These are phyloP conservation scores for Chalaropsis ovoidea DNA, from an alignment of 2,329 filamentous ascomycete species.

Conservation along the genomic window DNA sequence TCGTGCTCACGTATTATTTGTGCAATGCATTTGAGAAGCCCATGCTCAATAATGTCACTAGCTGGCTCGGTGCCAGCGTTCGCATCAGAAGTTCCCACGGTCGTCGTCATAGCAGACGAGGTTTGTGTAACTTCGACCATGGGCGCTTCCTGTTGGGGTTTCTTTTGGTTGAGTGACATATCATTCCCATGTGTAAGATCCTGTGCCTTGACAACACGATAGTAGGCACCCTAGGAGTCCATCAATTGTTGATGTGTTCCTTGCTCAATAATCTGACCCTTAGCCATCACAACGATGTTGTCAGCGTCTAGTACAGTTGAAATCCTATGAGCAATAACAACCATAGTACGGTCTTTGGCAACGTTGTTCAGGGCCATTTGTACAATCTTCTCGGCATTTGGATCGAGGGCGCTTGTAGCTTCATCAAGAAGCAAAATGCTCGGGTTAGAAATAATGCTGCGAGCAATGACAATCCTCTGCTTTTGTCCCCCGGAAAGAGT, in stretches of 20 bases:
- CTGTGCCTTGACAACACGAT: constrained; percentile 40
- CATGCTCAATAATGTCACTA: neutral
- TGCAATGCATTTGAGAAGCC: constrained; percentile 12
- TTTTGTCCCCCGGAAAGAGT: constrained; percentile 58
- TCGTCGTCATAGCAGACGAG: neutral
- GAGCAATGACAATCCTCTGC: constrained; percentile 56
- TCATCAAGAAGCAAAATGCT: constrained; percentile 58
- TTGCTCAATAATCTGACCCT: constrained; percentile 50
- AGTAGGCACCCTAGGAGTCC: constrained; percentile 40
- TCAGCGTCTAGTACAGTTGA: constrained; percentile 52
- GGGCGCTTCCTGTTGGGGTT: constrained; percentile 9
- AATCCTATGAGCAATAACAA: constrained; percentile 54
- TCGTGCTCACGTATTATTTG: constrained; percentile 18
- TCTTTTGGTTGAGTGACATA: neutral
- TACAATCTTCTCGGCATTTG: constrained; percentile 41
- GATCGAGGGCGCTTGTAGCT: constrained; percentile 51
- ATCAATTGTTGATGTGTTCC: constrained; percentile 53
- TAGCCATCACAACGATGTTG: constrained; percentile 54
- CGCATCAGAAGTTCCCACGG: neutral
- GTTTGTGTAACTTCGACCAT: neutral
- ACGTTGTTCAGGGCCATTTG: constrained; percentile 46
- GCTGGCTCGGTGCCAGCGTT: neutral
- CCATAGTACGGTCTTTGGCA: constrained; percentile 50
- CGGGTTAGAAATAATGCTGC: constrained; percentile 54
- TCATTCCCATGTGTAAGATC: constrained; percentile 31